These are phyloP conservation scores for Pyrenophora graminea DNA, from an alignment of 2,329 filamentous ascomycete species.

Conservation along the genomic window DNA sequence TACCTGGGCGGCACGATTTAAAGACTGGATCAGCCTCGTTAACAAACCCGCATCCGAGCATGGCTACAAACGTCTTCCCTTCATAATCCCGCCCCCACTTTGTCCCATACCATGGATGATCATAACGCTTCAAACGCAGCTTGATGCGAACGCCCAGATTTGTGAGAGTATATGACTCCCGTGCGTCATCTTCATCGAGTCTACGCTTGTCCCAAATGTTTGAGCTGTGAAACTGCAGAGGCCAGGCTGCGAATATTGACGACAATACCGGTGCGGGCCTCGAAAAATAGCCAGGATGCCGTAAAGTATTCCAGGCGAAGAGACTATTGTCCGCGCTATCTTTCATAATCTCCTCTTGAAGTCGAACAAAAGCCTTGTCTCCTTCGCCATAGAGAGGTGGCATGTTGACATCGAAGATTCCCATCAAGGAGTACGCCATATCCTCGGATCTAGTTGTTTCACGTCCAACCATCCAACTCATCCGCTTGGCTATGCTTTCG, in stretches of 20 bases:
- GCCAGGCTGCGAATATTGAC: slow-evolving; percentile 5
- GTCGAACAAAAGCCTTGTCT: slow-evolving; percentile 23
- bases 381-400: slow-evolving; percentile 38
- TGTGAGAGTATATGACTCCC: slow-evolving; percentile 4
- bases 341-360: slow-evolving; percentile 28
- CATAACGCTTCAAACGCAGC: background rate
- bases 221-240: background rate
- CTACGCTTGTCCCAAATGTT: background rate
- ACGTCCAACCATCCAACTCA: background rate
- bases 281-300: background rate
- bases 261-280: background rate
- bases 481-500: background rate
- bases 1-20: background rate
- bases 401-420: slow-evolving; percentile 26
- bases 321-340: slow-evolving; percentile 15
- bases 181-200: background rate
- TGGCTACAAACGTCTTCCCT: background rate
- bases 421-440: background rate
- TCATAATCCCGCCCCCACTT: background rate
- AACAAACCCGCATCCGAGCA: background rate
- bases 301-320: slow-evolving; percentile 12
- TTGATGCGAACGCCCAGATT: slow-evolving; percentile 8
- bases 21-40: background rate
- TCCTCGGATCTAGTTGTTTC: background rate
- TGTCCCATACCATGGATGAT: background rate